A percentile compares a stretch with the other conserved stretches of the same genome.
These are phyloP conservation scores for Coleophoma crateriformis DNA, from an alignment of 2,329 filamentous ascomycete species.

Conservation along the genomic window DNA sequence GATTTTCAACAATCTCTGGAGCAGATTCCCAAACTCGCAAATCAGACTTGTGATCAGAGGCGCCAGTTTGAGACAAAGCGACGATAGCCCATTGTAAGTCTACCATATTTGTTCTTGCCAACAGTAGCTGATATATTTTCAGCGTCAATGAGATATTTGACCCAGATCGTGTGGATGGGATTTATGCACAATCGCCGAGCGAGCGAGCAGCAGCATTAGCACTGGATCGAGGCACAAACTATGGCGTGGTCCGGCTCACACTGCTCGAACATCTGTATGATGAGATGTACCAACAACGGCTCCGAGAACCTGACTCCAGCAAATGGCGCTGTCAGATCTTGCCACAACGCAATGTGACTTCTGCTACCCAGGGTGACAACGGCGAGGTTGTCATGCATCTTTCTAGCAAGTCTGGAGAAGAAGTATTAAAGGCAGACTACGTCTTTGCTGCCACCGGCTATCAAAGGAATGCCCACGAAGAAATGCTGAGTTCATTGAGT, in stretches of 20 bases:
- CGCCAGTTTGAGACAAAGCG: constrained; percentile 79
- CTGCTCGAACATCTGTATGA: constrained; percentile 87
- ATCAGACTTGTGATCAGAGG: constrained; percentile 77
- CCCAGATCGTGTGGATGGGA: constrained; percentile 71
- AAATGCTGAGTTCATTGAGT: constrained; percentile 64
- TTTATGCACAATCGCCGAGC: constrained; percentile 62
- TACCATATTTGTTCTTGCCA: not conserved
- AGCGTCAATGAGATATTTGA: constrained; percentile 97
- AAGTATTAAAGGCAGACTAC: constrained; percentile 62
- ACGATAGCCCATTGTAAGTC: constrained; percentile 90
- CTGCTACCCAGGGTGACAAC: constrained; percentile 7
- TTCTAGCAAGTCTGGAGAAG: constrained; percentile 18
- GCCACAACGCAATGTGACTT: constrained; percentile 54
- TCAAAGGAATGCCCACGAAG: constrained; percentile 68
- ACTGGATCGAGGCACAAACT: constrained; percentile 82
- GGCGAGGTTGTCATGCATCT: constrained; percentile 17
- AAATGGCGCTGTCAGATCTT: constrained; percentile 82
- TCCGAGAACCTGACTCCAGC: constrained; percentile 61
- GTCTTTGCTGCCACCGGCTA: constrained; percentile 89
- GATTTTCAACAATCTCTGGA: constrained; percentile 86
- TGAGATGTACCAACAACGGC: constrained; percentile 78
- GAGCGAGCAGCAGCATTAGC: constrained; percentile 54
- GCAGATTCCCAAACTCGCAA: constrained; percentile 73
- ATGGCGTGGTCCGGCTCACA: constrained; percentile 86
- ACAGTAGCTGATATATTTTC: not conserved